Conservation (phyloP, 2,329 filamentous ascomycete genomes). For the Mycosphaerella sp. region DNA sequence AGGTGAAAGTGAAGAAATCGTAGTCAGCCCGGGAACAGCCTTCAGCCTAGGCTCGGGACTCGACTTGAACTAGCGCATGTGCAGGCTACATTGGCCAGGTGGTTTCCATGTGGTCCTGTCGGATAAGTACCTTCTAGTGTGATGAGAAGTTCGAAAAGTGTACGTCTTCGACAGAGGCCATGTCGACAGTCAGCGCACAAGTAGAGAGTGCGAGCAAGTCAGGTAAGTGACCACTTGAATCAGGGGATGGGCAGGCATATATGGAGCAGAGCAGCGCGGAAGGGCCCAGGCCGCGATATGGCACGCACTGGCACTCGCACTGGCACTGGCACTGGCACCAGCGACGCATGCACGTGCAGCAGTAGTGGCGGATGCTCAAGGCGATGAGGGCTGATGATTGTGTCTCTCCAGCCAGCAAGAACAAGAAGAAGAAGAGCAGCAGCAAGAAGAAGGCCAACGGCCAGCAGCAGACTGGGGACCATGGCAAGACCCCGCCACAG, state of each 20-base stretch:
- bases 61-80: not conserved
- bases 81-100: not conserved
- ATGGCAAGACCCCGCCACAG: constrained; percentile 29
- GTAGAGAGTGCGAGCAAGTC: constrained; percentile 15
- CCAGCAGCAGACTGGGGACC: constrained; percentile 38
- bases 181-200: constrained; percentile 17
- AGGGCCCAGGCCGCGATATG: constrained; percentile 8
- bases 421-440: constrained; percentile 53
- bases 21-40: not conserved
- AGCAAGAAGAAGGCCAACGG: constrained; percentile 50
- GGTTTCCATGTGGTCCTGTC: not conserved
- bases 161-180: constrained; percentile 3
- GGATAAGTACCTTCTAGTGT: too few relatives aligned
- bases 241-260: not conserved
- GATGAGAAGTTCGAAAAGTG: not conserved
- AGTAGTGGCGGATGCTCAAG: too few relatives aligned
- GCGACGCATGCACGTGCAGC: not conserved
- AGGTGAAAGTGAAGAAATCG: not conserved
- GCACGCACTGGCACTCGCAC: too few relatives aligned
- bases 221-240: constrained; percentile 14
- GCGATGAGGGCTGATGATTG: constrained; percentile 1
- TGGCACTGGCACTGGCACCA: too few relatives aligned
- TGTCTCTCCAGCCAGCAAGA: constrained; percentile 30
- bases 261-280: not conserved
- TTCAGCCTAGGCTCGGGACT: not conserved